These are phyloP conservation scores for Populus ilicifolia DNA, from an alignment of 345 rosid genomes.

Conservation along the genomic window DNA sequence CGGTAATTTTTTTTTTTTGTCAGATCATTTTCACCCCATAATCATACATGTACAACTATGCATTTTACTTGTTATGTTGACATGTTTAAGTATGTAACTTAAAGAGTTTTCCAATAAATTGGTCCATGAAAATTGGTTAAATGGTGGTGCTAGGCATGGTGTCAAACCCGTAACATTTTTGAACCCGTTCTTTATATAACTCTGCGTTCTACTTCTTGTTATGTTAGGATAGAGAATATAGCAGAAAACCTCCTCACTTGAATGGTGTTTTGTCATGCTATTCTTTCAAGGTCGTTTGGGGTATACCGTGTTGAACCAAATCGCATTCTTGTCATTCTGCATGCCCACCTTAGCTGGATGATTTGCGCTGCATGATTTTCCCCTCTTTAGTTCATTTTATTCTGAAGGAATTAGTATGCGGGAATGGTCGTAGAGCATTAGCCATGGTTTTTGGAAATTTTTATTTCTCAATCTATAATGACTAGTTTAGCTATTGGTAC, in stretches of 20 bases:
- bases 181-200: neutral
- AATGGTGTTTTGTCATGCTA: neutral
- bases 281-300: neutral
- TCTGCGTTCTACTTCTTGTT: too few relatives aligned
- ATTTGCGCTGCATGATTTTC: neutral
- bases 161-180: neutral
- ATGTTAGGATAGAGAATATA: neutral
- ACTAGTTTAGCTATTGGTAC: neutral
- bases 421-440: neutral
- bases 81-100: neutral
- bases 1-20: conserved; percentile 29
- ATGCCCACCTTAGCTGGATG: neutral
- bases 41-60: neutral
- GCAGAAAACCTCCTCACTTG: neutral
- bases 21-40: neutral
- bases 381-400: neutral
- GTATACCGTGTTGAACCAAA: neutral
- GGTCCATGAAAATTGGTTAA: neutral
- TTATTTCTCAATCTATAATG: neutral
- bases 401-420: neutral
- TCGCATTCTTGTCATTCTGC: neutral
- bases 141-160: neutral
- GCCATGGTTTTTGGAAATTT: neutral
- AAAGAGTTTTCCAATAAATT: neutral
- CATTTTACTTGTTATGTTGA: neutral